Base-by-base conservation (phyloP, 2,329 filamentous ascomycete genomes). In the Aureobasidium subglaciale region DNA sequence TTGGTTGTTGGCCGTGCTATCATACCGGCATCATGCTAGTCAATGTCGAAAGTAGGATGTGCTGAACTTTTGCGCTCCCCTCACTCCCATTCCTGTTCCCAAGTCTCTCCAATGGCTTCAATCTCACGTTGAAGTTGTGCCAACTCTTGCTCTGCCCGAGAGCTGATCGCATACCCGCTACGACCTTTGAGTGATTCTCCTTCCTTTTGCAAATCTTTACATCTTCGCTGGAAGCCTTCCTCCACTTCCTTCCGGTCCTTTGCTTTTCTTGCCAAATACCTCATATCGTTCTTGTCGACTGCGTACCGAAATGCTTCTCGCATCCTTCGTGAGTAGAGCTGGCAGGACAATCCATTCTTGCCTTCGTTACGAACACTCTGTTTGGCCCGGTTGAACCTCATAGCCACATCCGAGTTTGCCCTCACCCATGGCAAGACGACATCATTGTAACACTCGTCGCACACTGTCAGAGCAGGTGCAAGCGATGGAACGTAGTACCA, bases 261-360 rank as follows among this genome's bases (percentile, higher is more conserved):
- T 61, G 86, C 82, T 43, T 78, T 72, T 30, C 84, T 73, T 63
- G 79, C 81, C 35, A 96, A 70, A 60, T 84, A 85, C 22, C 76
- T 75, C 56, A 85, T 77, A 64, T 95, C 87, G 52, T 86, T 80
- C 32, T 78, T 78, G 56, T 79, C 74, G 41, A 88, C 84, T 0
- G 87, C 85, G 27, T 82, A 78, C 25, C 74, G 71, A 66, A 95
- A 95, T 1, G 88, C 77, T 0, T 79, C 77, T 37, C 90, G 79
- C 89, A 96, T 96, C 15, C 86, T 80, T 4, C 79, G 71, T 40
- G 87, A 91, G 67, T 93, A 95, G 2, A 96, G 77, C 68, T 92
- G 88, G 65, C 91, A 96, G 20, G 65, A 56, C 60, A 66, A 20
- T 63, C 61, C 59, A 60, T 56, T 48, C 62, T 56, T 59, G 65